Conservation (phyloP, 371 early-diverging fungal species). For the Thermomucor indicae-seudaticae region DNA sequence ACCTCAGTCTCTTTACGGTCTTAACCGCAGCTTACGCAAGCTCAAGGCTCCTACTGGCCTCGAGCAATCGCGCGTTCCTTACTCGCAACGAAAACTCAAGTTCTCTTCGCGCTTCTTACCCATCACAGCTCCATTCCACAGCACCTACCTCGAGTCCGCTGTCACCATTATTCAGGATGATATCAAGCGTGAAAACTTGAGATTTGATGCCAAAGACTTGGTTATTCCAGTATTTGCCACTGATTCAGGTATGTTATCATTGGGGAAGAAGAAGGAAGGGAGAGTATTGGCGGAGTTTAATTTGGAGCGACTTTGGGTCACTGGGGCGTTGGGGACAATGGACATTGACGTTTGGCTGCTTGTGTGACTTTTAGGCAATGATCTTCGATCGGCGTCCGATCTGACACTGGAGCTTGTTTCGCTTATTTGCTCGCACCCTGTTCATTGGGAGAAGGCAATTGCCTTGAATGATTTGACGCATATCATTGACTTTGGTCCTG, state of each 20-base stretch:
- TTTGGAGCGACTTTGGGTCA: slow-evolving; percentile 5
- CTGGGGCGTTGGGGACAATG: slow-evolving; percentile 40
- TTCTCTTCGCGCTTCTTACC: slow-evolving; percentile 86
- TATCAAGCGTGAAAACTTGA: slow-evolving; percentile 53
- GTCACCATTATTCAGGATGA: slow-evolving; percentile 61
- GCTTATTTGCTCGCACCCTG: slow-evolving; percentile 78
- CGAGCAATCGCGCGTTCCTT: slow-evolving; percentile 85
- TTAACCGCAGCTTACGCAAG: slow-evolving; percentile 84
- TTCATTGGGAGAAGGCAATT: slow-evolving; percentile 89
- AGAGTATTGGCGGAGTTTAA: slow-evolving; percentile 3
- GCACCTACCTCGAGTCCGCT: slow-evolving; percentile 65
- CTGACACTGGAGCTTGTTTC: slow-evolving; percentile 72
- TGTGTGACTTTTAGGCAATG: slow-evolving; percentile 47
- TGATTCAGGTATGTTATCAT: slow-evolving; percentile 63
- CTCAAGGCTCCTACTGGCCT: slow-evolving; percentile 77
- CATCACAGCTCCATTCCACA: slow-evolving; percentile 92
- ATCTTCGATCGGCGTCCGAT: slow-evolving; percentile 52
- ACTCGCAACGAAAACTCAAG: slow-evolving; percentile 82
- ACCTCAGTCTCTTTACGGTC: slow-evolving; percentile 87
- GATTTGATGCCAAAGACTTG: slow-evolving; percentile 56
- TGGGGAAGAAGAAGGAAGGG: slow-evolving; percentile 4
- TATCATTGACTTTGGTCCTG: slow-evolving; percentile 93
- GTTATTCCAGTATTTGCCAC: slow-evolving; percentile 76
- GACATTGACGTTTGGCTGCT: neutral
- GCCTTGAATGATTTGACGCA: slow-evolving; percentile 72